phyloP scores from a whole-genome alignment of 768 basidiomycete species.

The Psilocybe sp. region DNA sequence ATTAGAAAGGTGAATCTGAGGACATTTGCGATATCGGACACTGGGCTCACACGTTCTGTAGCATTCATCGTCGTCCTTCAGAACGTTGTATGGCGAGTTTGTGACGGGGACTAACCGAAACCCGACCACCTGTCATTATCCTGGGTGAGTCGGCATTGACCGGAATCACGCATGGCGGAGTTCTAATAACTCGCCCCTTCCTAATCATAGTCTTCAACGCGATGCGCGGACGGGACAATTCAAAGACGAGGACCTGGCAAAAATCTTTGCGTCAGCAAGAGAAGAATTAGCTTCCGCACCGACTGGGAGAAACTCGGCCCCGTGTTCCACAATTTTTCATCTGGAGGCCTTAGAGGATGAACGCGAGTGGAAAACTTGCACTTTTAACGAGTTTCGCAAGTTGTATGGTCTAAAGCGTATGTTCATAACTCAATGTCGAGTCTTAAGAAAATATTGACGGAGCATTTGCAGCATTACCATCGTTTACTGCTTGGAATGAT shows the following conservation, averaged over 20 bases:
- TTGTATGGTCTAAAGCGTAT: constrained; percentile 5
- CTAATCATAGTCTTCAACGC: no score
- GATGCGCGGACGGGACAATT: constrained; percentile 9
- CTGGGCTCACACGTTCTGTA: no score
- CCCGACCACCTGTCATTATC: no score
- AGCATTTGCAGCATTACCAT: background rate
- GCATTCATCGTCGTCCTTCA: no score
- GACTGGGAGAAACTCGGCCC: background rate
- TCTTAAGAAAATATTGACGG: background rate
- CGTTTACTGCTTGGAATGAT: background rate
- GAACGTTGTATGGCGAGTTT: no score
- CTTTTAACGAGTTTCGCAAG: constrained; percentile 6
- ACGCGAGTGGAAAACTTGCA: background rate
- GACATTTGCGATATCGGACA: no score
- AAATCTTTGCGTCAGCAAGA: background rate
- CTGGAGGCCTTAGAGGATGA: background rate
- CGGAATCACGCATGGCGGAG: no score
- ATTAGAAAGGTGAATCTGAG: no score
- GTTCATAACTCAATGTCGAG: background rate
- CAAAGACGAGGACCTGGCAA: constrained; percentile 12
- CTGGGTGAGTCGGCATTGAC: no score
- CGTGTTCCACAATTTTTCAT: background rate
- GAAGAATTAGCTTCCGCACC: no score
- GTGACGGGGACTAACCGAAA: no score
- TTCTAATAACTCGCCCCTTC: no score